These are phyloP conservation scores for Maudiozyma turicensis DNA, from an alignment of 805 yeast species.

Conservation along the genomic window DNA sequence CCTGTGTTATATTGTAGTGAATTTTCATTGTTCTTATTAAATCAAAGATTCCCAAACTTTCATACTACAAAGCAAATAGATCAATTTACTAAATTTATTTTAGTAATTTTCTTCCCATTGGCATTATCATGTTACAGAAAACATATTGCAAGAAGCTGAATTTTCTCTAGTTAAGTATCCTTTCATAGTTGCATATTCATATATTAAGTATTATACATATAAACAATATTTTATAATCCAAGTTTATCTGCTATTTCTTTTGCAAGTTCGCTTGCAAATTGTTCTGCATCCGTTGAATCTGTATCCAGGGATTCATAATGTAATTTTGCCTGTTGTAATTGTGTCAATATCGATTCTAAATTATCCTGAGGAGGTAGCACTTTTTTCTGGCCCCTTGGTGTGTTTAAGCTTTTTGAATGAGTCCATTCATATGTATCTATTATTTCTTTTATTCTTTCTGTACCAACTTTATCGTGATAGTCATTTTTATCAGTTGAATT, in stretches of 20 bases:
- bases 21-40: constrained; percentile 22
- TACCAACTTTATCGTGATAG: constrained; percentile 35
- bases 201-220: too few species aligned
- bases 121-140: constrained; percentile 17
- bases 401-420: constrained; percentile 2
- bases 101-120: constrained; percentile 22
- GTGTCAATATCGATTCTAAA: constrained; percentile 6
- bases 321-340: constrained; percentile 14
- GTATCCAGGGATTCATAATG: constrained; percentile 8
- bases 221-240: constrained; percentile 1
- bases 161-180: neutral
- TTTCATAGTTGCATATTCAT: neutral
- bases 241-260: constrained; percentile 11
- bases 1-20: constrained; percentile 26
- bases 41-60: constrained; percentile 18
- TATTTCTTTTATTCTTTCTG: constrained; percentile 35
- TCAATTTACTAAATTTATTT: constrained; percentile 15
- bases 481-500: constrained; percentile 29
- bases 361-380: neutral
- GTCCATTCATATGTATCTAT: constrained; percentile 43
- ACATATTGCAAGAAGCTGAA: neutral
- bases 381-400: neutral
- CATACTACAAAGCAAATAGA: constrained; percentile 20
- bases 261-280: constrained; percentile 17
- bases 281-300: constrained; percentile 9